These are phyloP conservation scores for Fusarium bactridioides DNA, from an alignment of 2,329 filamentous ascomycete genomes.

Conservation along the genomic window DNA sequence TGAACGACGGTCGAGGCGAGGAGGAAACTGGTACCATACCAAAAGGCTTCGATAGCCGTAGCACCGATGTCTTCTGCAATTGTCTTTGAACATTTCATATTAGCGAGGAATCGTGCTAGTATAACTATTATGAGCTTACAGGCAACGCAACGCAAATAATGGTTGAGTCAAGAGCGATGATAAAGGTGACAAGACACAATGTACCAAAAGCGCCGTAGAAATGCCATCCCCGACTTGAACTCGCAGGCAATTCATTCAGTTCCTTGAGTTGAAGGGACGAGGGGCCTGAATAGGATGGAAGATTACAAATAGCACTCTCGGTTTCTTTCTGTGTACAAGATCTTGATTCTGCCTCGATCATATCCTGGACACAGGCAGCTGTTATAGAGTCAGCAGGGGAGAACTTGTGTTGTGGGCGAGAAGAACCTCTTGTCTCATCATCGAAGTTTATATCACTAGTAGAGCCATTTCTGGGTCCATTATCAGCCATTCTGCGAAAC, in stretches of 20 bases:
- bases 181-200: conserved; percentile 34
- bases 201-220: conserved; percentile 38
- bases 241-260: neutral
- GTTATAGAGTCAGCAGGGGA: neutral
- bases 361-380: neutral
- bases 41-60: conserved; percentile 36
- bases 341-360: neutral
- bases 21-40: conserved; percentile 38
- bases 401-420: neutral
- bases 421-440: neutral
- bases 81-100: conserved; percentile 8
- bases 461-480: neutral
- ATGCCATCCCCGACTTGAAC: conserved; percentile 21
- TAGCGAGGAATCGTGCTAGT: neutral
- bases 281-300: neutral
- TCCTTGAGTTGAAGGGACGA: neutral
- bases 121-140: conserved; percentile 1
- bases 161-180: conserved; percentile 38
- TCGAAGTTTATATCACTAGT: neutral
- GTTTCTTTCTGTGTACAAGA: neutral
- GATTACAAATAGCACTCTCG: neutral
- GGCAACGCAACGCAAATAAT: conserved; percentile 37
- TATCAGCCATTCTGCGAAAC: neutral
- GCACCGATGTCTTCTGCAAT: conserved; percentile 37
- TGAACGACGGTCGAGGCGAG: conserved; percentile 38